Base-by-base conservation (phyloP, 768 basidiomycete species). In the Lactarius vividus region DNA sequence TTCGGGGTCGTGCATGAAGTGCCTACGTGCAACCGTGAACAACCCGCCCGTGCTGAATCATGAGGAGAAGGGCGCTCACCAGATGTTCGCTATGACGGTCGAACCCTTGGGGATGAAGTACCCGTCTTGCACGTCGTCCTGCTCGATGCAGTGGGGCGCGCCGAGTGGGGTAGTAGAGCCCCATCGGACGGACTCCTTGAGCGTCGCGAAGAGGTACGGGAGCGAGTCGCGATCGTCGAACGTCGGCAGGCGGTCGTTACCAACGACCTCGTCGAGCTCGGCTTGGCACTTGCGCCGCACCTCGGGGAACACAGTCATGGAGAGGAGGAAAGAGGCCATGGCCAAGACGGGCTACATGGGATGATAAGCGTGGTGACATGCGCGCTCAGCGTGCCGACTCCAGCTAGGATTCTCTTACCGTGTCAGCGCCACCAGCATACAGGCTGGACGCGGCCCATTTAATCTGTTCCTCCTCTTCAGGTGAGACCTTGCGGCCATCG, bases 101-200 rank as follows among this genome's bases (percentile, higher is more conserved):
- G 78, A 74, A 7, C 76, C 79, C 54, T 75, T 76, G 4, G 79
- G 79, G n/a, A 81, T 77, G 57, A 74, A 72, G 71, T 74, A 77
- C 4, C 75, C 76, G 1, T 77, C 63, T 63, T 81, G 79, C 0
- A 73, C 72, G 55, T 80, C 79, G 57, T 81, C 79, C 31, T 71
- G 70, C 33, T 69, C 74, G 18, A 73, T 67, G 29, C 74, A 71
- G 64, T 81, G 80, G 0, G 79, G 75, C 4, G 80, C 71, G 23
- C 69, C 69, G 55, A 70, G 69, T 2, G 69, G 69, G 29, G 69
- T 69, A 13, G 65, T 63, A 0, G 72, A 69, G 23, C 71, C 70
- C 71, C 70, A 72, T 13, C 73, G 66, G 54, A 74, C 54, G 29
- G 69, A 58, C 66, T 74, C 73, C 60, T 66, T 70, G n/a, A 71